A percentile compares a stretch with the other conserved stretches of the same genome.
Conservation (phyloP, 768 basidiomycete species). For the Tylopilus sp. region DNA sequence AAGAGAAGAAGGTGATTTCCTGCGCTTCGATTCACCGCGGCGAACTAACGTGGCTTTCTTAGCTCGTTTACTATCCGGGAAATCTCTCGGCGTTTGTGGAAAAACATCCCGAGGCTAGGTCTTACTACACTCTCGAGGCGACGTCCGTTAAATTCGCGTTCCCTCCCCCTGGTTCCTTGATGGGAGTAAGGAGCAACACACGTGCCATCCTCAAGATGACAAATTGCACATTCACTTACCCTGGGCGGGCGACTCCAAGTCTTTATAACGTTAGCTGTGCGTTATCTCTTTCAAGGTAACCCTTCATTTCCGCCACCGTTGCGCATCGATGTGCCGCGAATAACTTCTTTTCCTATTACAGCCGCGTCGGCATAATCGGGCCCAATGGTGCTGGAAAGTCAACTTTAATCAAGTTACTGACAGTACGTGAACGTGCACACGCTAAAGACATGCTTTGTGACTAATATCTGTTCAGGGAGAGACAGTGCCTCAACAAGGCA, state of each 20-base stretch:
- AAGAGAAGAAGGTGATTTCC: slow-evolving; percentile 73
- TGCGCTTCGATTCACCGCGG: slow-evolving; percentile 14
- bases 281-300: slow-evolving; percentile 84
- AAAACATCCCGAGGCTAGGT: slow-evolving; percentile 88
- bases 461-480: slow-evolving; percentile 60
- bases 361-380: slow-evolving; percentile 88
- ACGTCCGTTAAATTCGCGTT: slow-evolving; percentile 94
- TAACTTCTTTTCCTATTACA: slow-evolving; percentile 34
- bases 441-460: slow-evolving; percentile 4
- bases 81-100: slow-evolving; percentile 90
- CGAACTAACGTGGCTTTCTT: slow-evolving; percentile 14
- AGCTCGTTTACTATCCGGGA: slow-evolving; percentile 92
- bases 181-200: slow-evolving; percentile 96
- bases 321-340: slow-evolving; percentile 8
- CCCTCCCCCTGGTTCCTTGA: slow-evolving; percentile 91
- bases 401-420: slow-evolving; percentile 91
- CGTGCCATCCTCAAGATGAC: slow-evolving; percentile 92
- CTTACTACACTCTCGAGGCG: slow-evolving; percentile 94
- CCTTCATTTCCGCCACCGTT: slow-evolving; percentile 25
- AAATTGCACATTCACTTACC: slow-evolving; percentile 93
- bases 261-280: slow-evolving; percentile 88
- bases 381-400: slow-evolving; percentile 97
- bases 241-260: slow-evolving; percentile 76
- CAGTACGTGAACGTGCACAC: slow-evolving; percentile 44
- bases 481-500: slow-evolving; percentile 85